A percentile compares a stretch with the other conserved stretches of the same genome.
Conservation (phyloP, 192 early-diverging fungal genomes). For the Pilaira anomala region DNA sequence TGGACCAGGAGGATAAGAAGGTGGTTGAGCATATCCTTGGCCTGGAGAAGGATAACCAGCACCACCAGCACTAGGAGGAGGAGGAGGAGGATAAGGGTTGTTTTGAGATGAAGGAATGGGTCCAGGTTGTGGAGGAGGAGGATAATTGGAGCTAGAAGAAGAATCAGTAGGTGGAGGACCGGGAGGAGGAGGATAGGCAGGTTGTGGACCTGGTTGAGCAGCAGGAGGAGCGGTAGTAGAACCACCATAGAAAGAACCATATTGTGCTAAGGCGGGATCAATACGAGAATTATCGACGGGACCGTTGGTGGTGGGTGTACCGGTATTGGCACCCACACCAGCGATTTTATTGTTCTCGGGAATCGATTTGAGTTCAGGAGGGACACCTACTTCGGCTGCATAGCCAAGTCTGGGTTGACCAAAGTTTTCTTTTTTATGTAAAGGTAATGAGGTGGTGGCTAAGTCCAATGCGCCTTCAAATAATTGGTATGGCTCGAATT, state of each 20-base stretch:
- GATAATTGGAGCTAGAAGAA: neutral
- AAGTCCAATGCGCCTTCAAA: conserved; percentile 25
- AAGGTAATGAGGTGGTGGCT: conserved; percentile 6
- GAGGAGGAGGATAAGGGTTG: neutral
- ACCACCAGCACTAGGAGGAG: neutral
- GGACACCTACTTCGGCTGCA: conserved; percentile 32
- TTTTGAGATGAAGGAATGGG: neutral
- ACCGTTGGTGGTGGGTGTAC: conserved; percentile 13
- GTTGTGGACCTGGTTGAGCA: conserved; percentile 12
- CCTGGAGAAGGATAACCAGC: neutral
- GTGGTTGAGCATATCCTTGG: neutral
- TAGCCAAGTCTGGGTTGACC: conserved; percentile 31
- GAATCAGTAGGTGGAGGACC: neutral
- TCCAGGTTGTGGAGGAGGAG: neutral
- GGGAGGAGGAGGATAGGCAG: neutral
- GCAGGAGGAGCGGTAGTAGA: conserved; percentile 29
- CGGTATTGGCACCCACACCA: conserved; percentile 18
- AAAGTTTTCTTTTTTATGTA: conserved; percentile 33
- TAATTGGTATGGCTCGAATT: conserved; percentile 28
- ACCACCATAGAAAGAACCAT: conserved; percentile 35
- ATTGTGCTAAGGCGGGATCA: conserved; percentile 14
- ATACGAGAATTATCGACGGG: conserved; percentile 28
- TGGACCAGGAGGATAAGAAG: neutral
- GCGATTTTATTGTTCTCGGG: conserved; percentile 28
- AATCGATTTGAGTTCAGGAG: conserved; percentile 21